Base-by-base conservation (phyloP, 345 rosid species). In the Salix brachista region DNA sequence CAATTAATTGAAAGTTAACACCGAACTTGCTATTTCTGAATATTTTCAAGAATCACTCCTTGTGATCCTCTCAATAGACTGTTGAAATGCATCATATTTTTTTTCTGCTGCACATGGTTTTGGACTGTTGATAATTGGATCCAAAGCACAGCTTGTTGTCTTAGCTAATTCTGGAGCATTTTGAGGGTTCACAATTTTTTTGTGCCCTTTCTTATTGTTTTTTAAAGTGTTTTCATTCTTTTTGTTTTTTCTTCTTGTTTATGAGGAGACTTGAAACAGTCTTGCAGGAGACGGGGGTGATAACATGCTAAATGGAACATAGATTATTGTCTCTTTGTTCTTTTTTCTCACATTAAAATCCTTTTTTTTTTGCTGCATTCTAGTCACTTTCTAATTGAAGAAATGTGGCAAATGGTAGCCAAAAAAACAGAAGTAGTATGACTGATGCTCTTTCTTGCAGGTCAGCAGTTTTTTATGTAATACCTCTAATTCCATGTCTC, bases 401-500 rank as follows among this genome's bases (percentile, higher is more conserved):
- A 71, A 34, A 50, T 26, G 30, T 48, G 25, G 10, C 56, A 70
- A 68, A 52, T 39, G 21, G 65, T 16, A 41, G 34, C 17, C 42
- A 19, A 17, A 65, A n/a, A 50, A 28, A 8, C 4, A 44, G 73
- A 71, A 3, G 56, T 82, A 73, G 71, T 76, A 25, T 85, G 72
- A 84, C 81, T 71, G 50, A 71, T 39, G 62, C 75, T 62, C 37
- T 81, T 73, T 83, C 75, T 88, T 88, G 79, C 96, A 96, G 98
- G 92, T 87, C 94, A 74, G 80, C 90, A 13, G 36, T 87, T 69
- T 84, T 86, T 75, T 96, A 91, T 64, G 76, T 89, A 79, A 79
- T 93, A 82, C 88, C 94, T 87, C 83, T 91, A 69, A 74, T 90
- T 83, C 98, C 99, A 10, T 90, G 91, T 86, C 84, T 96, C 84